A percentile compares a stretch with the other conserved stretches of the same genome.
phyloP scores from a whole-genome alignment of 257 asterid species.

The Ballota nigra region DNA sequence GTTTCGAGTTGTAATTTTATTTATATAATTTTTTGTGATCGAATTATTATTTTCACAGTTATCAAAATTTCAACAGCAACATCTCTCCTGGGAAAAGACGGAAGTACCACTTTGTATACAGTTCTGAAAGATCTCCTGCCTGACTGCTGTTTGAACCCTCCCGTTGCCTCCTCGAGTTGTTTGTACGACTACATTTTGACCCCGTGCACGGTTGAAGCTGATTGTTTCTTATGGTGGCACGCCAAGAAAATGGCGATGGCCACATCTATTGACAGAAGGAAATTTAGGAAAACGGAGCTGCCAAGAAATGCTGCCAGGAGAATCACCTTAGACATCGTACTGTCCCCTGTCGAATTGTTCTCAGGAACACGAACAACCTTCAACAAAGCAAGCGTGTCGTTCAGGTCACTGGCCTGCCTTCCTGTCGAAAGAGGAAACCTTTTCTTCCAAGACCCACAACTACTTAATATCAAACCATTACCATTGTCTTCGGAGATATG shows the following conservation, averaged over 20 bases:
- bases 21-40: no score
- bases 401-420: not conserved
- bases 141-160: constrained; percentile 33
- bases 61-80: no score
- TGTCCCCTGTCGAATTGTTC: not conserved
- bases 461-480: no score
- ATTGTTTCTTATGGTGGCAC: constrained; percentile 4
- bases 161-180: constrained; percentile 38
- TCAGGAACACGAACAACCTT: constrained; percentile 20
- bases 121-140: constrained; percentile 56
- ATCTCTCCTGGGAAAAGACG: not conserved
- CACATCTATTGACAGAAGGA: constrained; percentile 18
- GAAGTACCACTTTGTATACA: constrained; percentile 43
- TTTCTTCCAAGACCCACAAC: constrained; percentile 49
- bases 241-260: constrained; percentile 15
- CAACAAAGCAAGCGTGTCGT: constrained; percentile 22
- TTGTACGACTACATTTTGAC: constrained; percentile 30
- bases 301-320: constrained; percentile 43
- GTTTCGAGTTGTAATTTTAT: no score
- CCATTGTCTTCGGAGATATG: no score
- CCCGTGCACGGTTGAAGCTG: constrained; percentile 5
- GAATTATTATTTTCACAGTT: no score
- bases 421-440: constrained; percentile 47
- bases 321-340: constrained; percentile 18
- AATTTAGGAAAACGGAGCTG: constrained; percentile 36